These are phyloP conservation scores for Exophiala xenobiotica DNA, from an alignment of 2,329 filamentous ascomycete genomes.

Conservation along the genomic window DNA sequence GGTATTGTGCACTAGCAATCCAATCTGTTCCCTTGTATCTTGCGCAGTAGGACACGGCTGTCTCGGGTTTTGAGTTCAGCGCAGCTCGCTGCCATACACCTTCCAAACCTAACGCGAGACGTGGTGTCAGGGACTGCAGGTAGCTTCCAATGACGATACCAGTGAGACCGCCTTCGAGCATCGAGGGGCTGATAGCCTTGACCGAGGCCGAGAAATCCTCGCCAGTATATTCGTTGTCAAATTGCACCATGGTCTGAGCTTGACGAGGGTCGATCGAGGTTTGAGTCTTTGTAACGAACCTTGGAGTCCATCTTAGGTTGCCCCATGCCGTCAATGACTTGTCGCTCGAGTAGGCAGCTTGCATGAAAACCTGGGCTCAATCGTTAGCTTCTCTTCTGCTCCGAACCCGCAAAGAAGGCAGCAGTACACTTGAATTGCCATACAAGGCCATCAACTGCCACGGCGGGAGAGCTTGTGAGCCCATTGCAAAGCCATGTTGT, in stretches of 20 bases:
- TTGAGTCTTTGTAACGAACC: conserved; percentile 81
- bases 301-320: conserved; percentile 85
- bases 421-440: conserved; percentile 78
- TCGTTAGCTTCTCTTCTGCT: conserved; percentile 15
- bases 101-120: conserved; percentile 83
- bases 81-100: conserved; percentile 89
- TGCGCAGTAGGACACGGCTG: conserved; percentile 82
- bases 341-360: conserved; percentile 93
- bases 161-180: conserved; percentile 86
- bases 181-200: conserved; percentile 94
- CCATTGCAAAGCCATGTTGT: conserved; percentile 94
- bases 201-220: conserved; percentile 88
- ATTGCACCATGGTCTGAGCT: conserved; percentile 81
- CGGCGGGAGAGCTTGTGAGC: conserved; percentile 81
- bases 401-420: neutral
- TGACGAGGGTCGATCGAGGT: conserved; percentile 77
- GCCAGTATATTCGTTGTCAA: conserved; percentile 95
- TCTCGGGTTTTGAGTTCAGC: conserved; percentile 83
- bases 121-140: conserved; percentile 86
- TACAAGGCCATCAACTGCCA: conserved; percentile 95
- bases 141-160: conserved; percentile 96
- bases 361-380: conserved; percentile 76
- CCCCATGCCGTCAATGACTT: conserved; percentile 82
- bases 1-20: conserved; percentile 86
- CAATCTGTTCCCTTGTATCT: conserved; percentile 91